Conservation (phyloP, 1,284 basidiomycete species). For the Marasmius sp. region DNA sequence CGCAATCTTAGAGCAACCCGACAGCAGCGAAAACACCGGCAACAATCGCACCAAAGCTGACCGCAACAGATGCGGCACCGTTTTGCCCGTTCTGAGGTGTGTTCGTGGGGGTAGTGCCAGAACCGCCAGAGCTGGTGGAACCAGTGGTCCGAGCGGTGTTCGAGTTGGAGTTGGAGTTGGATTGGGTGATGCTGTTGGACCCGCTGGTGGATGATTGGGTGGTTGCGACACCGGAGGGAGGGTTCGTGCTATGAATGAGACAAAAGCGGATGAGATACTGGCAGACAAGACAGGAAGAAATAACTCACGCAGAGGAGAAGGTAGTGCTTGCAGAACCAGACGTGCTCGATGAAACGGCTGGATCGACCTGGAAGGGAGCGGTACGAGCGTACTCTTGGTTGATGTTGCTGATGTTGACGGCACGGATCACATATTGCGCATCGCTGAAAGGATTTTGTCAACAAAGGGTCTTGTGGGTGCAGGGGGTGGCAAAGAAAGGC, state of each 20-base stretch:
- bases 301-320: neutral
- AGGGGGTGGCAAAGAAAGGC: neutral
- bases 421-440: neutral
- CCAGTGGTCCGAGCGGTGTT: neutral
- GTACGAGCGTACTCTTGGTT: neutral
- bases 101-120: neutral
- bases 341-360: neutral
- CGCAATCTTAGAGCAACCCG: neutral
- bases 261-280: neutral
- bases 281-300: neutral
- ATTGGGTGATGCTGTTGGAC: neutral
- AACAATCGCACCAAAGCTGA: neutral
- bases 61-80: neutral
- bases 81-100: neutral
- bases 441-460: neutral
- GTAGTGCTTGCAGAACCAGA: neutral
- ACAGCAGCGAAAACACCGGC: neutral
- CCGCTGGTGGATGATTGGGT: neutral
- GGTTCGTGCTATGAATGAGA: neutral
- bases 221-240: neutral
- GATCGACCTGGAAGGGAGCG: neutral
- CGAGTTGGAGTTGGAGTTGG: neutral
- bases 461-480: neutral
- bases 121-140: neutral
- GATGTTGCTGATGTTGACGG: neutral